Evolutionary conservation across 176 grass and related monocot species (phyloP), one percentile per base, ranked within the genome.

Genomic region (Typha latifolia): DNA sequence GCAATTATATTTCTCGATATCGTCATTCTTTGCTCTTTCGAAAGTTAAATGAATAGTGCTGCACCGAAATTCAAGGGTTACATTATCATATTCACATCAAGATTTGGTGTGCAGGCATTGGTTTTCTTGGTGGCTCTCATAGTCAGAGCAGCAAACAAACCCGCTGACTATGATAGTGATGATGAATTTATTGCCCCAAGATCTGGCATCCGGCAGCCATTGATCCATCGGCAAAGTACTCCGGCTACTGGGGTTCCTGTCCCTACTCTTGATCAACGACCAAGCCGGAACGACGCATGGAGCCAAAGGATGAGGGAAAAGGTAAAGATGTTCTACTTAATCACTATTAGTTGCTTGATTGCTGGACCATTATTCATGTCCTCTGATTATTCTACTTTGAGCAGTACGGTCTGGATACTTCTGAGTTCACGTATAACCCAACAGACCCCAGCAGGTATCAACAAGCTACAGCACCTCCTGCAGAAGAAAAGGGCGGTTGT

Each of bases 251-350:
- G 93, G 14, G 88, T 89, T 64, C 93, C 88, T 4, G 88, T 84
- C 49, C 77, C 82, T 48, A 82, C 80, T 67, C 80, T 97, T 70
- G 93, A 97, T 69, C 85, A 91, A 66, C 88, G 83, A 13, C 66
- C 88, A 26, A 84, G 75, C 73, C 80, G 85, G 72, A 82, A 78
- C 15, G 93, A 89, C 81, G 88, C 85, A 0, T 97, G 93, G 93
- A 92, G 93, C 81, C 93, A 97, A 71, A 82, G 88, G 72, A 97
- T 97, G 88, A 84, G 93, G 47, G 93, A 97, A 69, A 97, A 97
- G 88, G 93, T 96, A 91, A 16, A 49, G 13, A 32, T 59, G 16
- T 59, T 59, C 13, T 22, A 19, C 6, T 56, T 22, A 19, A 19
- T 59, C 9, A 12, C 5, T 59, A 9, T 19, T 59, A 59, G 22